phyloP scores from a whole-genome alignment of 495 filamentous ascomycete species.

The Hypoxylon lenormandii region DNA sequence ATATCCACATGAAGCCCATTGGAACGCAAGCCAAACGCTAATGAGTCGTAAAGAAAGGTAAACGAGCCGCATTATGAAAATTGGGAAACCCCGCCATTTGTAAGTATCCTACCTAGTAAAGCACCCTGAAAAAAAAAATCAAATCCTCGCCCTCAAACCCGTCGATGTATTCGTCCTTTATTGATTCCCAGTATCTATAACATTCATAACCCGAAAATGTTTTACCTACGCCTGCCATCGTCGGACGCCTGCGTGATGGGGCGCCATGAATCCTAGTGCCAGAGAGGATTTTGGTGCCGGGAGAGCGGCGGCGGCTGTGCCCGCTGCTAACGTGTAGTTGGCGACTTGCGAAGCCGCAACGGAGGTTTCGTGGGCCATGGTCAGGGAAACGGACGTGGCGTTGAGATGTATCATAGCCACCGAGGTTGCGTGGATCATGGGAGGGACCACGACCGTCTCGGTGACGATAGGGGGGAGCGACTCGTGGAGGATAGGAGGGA shows the following conservation, averaged over 20 bases:
- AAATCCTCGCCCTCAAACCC: constrained; percentile 19
- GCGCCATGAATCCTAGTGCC: constrained; percentile 34
- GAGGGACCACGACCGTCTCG: too few species aligned
- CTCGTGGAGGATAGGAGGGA: constrained; percentile 21
- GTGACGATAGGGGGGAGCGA: too few species aligned
- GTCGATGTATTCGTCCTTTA: constrained; percentile 5
- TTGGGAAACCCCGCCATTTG: constrained; percentile 38
- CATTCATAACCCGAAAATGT: not conserved
- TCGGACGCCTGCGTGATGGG: constrained; percentile 9
- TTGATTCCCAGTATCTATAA: not conserved
- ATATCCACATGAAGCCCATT: constrained; percentile 11
- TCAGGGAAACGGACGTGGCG: constrained; percentile 12
- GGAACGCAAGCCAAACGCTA: constrained; percentile 4
- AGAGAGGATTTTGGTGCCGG: constrained; percentile 26
- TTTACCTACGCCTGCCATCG: constrained; percentile 31
- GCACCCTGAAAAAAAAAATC: constrained; percentile 16
- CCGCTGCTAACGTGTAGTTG: constrained; percentile 1
- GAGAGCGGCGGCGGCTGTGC: not conserved
- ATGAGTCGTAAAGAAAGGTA: constrained; percentile 20
- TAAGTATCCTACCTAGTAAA: constrained; percentile 14
- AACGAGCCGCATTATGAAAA: constrained; percentile 25
- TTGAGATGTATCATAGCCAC: constrained; percentile 9
- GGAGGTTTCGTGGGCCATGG: constrained; percentile 13
- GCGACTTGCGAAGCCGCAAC: not conserved
- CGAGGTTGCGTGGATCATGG: constrained; percentile 2